A percentile compares a stretch with the other conserved stretches of the same genome.
phyloP scores from a whole-genome alignment of 306 rosid genomes.

The Vigna unguiculata region DNA sequence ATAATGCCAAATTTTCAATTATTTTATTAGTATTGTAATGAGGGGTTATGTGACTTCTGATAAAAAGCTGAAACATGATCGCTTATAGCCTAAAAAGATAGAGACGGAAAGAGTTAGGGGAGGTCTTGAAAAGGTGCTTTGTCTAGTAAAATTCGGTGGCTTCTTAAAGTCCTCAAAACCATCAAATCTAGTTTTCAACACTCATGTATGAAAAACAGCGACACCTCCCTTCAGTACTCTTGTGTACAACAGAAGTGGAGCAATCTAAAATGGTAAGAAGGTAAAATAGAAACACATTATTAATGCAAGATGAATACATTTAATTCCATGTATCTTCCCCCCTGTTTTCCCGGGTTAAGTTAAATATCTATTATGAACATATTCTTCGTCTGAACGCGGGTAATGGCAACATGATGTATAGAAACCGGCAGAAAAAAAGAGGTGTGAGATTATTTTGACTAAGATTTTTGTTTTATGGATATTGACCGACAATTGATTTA shows the following conservation, averaged over 20 bases:
- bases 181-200: background rate
- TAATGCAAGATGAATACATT: background rate
- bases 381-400: constrained; percentile 37
- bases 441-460: constrained; percentile 45
- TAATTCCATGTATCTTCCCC: background rate
- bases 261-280: background rate
- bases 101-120: constrained; percentile 7
- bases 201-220: constrained; percentile 10
- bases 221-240: background rate
- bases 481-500: constrained; percentile 46
- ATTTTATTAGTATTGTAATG: no score
- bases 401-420: constrained; percentile 38
- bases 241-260: constrained; percentile 2
- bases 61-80: background rate
- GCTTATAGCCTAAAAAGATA: background rate
- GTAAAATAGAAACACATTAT: background rate
- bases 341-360: background rate
- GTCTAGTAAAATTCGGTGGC: constrained; percentile 33
- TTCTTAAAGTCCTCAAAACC: constrained; percentile 18
- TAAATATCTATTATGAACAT: background rate
- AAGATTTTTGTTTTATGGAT: background rate
- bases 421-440: constrained; percentile 42
- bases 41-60: constrained; percentile 4
- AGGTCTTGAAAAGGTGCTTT: constrained; percentile 34
- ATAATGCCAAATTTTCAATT: no score